phyloP scores from a whole-genome alignment of 2,329 filamentous ascomycete genomes.

The Tolypocladium pustulatum region DNA sequence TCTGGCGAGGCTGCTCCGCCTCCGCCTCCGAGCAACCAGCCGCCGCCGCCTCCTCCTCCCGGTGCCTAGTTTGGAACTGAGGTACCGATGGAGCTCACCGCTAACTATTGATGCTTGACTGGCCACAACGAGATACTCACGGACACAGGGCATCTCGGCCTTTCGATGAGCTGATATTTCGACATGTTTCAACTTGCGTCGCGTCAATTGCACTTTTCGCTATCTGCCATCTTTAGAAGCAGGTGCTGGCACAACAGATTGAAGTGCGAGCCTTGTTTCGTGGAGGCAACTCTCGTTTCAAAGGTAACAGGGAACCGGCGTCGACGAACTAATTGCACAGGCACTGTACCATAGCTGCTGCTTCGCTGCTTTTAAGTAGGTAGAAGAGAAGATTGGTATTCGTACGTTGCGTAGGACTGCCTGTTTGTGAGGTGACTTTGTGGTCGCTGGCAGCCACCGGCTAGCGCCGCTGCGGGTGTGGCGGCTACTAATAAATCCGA shows the following conservation, averaged over 20 bases:
- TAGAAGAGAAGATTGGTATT: not conserved
- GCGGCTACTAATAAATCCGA: not conserved
- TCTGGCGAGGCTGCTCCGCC: slow-evolving; percentile 45
- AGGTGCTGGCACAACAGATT: not conserved
- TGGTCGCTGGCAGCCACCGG: not conserved
- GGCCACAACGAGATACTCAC: not conserved
- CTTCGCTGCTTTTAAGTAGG: not conserved
- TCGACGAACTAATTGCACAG: slow-evolving; percentile 1
- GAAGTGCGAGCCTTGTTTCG: not conserved
- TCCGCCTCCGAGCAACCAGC: slow-evolving; percentile 52
- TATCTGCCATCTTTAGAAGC: not conserved
- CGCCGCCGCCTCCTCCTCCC: slow-evolving; percentile 53
- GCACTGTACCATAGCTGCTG: not conserved
- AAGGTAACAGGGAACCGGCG: not conserved
- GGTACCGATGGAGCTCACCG: not conserved
- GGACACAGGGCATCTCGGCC: not conserved
- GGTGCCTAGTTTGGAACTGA: slow-evolving; percentile 27
- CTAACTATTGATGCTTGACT: not conserved
- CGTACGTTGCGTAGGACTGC: not conserved
- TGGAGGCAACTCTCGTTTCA: not conserved
- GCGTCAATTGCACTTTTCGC: not conserved
- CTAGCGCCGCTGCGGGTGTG: not conserved
- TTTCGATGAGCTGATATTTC: not conserved
- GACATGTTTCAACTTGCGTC: not conserved
- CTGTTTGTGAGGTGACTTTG: too few relatives aligned